These are phyloP conservation scores for Aristolochia contorta DNA, from an alignment of 164 flowering plant genomes.

Conservation along the genomic window DNA sequence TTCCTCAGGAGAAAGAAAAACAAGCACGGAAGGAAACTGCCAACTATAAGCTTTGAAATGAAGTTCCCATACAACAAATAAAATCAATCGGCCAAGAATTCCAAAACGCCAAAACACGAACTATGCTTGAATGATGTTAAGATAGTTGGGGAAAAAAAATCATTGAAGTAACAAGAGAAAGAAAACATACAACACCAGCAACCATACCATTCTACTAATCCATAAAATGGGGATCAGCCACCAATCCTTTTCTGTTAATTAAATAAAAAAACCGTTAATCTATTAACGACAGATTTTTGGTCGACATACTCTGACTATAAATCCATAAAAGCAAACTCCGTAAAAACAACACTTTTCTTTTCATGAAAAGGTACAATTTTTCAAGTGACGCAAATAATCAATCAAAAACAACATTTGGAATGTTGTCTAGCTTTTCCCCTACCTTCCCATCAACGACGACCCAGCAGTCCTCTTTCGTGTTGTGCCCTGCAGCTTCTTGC, in stretches of 20 bases:
- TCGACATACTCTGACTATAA: neutral
- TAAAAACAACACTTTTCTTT: neutral
- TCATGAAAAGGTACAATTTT: neutral
- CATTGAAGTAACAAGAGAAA: too few species aligned
- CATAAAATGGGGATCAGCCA: too few species aligned
- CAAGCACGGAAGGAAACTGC: neutral
- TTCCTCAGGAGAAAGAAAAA: neutral
- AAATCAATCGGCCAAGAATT: neutral
- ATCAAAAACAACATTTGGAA: neutral
- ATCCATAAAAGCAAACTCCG: neutral
- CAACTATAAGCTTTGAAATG: neutral
- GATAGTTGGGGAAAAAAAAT: too few species aligned
- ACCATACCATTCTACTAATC: too few species aligned
- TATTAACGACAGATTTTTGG: too few species aligned
- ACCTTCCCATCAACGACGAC: slow-evolving; percentile 76
- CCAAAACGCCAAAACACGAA: too few species aligned
- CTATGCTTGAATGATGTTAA: too few species aligned
- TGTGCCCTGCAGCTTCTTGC: slow-evolving; percentile 65
- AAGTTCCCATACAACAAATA: neutral
- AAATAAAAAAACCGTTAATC: too few species aligned
- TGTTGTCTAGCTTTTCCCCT: neutral
- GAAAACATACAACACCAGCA: too few species aligned
- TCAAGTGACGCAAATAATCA: too few species aligned
- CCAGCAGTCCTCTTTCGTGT: slow-evolving; percentile 69
- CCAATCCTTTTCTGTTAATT: too few species aligned